These are phyloP conservation scores for Penicillium paxilli DNA, from an alignment of 495 filamentous ascomycete species.

Conservation along the genomic window DNA sequence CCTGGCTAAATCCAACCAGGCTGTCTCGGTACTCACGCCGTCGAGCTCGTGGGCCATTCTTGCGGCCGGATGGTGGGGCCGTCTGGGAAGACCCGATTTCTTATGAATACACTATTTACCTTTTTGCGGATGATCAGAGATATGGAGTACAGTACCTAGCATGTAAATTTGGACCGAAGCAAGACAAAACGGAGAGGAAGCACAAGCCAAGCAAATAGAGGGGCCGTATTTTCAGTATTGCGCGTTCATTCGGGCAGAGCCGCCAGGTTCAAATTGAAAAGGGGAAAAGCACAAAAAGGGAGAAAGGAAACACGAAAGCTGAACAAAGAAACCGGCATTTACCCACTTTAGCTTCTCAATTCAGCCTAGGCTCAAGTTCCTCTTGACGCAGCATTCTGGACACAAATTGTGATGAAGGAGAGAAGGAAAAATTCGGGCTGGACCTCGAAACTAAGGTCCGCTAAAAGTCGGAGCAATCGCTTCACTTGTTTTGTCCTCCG, in stretches of 20 bases:
- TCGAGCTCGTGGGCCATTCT: conserved; percentile 10
- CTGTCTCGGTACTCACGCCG: not conserved
- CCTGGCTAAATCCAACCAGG: not conserved
- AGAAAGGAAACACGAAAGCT: not conserved
- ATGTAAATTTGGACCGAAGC: not conserved
- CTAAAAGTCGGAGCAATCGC: not conserved
- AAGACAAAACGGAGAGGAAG: not conserved
- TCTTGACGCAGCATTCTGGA: not conserved
- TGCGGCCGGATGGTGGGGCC: conserved; percentile 41
- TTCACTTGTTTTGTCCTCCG: not conserved
- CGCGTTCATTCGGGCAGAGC: conserved; percentile 11
- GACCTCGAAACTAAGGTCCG: not conserved
- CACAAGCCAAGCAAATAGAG: not conserved
- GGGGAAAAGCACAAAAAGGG: not conserved
- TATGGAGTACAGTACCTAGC: not conserved
- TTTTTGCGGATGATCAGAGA: not conserved
- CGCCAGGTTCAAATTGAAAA: conserved; percentile 1
- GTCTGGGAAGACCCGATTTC: conserved; percentile 6
- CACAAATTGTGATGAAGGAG: not conserved
- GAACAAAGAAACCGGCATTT: not conserved
- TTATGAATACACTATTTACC: not conserved
- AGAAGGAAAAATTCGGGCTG: not conserved
- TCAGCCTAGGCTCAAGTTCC: not conserved
- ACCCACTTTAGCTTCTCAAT: not conserved
- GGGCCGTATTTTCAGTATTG: not conserved